Evolutionary conservation across 345 rosid species (phyloP), one percentile per base, ranked within the genome.

Genomic region (Bruguiera gymnorhiza): DNA sequence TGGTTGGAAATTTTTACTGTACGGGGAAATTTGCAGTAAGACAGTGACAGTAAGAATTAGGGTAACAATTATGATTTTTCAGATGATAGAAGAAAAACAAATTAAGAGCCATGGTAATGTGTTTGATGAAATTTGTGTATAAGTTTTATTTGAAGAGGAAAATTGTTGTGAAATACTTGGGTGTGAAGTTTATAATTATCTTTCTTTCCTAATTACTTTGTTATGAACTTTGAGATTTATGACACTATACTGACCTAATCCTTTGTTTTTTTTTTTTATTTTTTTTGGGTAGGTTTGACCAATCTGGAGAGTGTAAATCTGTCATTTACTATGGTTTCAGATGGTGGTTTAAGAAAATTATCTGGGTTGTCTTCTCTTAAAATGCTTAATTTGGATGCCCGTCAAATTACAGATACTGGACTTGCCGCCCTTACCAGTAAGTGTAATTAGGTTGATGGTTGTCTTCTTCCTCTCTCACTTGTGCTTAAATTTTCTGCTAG

Each of bases 341-440:
- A 94, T 76, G 75, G 75, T 65, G 91, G 97, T 70, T 73, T 94
- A 46, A 83, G 82, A 70, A 86, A 79, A 67, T 70, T 94, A 62
- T 85, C 92, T 77, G 90, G 98, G 66, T 73, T 94, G 77, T 73
- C 87, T 51, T 83, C 91, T 77, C 94, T 94, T 68, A 83, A 86
- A 72, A 86, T 92, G 9, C 91, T 91, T 68, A 94, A 91, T 57
- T 78, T 94, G 61, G 98, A 94, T 84, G 83, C 76, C 34, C 91
- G 86, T 61, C 95, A 89, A 60, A 82, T 91, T 74, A 93, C 96
- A 34, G 98, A 93, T 78, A 69, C 78, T 73, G 97, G 97, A 19
- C 96, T 93, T 62, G 86, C 96, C 7, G 87, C 91, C 36, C 85
- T 93, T 52, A 83, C 97, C 19, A 85, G 98, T 83, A 86, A 83